These are phyloP conservation scores for Tillandsia fasciculata DNA, from an alignment of 176 grass and related monocot genomes.

Conservation along the genomic window DNA sequence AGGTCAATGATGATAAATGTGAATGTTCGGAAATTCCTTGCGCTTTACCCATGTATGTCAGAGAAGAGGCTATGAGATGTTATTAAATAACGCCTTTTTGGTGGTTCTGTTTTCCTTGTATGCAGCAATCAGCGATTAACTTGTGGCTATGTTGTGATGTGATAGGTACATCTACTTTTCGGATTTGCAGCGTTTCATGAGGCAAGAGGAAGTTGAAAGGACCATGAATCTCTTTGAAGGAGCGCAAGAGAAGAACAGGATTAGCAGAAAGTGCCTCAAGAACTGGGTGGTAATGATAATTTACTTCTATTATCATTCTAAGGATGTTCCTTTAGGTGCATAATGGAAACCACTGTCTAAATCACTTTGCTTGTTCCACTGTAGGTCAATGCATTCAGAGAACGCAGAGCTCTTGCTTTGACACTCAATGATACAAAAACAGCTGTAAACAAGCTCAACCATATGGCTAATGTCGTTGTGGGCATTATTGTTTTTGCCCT, in stretches of 20 bases:
- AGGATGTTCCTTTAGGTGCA: background rate
- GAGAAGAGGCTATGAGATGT: no score
- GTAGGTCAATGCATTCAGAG: constrained; percentile 79
- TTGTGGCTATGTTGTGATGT: background rate
- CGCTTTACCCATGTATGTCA: no score
- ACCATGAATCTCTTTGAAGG: constrained; percentile 85
- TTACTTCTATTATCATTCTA: background rate
- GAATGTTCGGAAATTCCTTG: no score
- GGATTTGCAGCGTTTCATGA: constrained; percentile 82
- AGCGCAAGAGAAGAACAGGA: constrained; percentile 50
- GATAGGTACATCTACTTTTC: constrained; percentile 75
- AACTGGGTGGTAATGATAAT: constrained; percentile 63
- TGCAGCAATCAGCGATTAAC: background rate
- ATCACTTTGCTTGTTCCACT: constrained; percentile 4
- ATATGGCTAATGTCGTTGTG: constrained; percentile 76
- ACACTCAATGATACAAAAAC: constrained; percentile 98
- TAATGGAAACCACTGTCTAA: background rate
- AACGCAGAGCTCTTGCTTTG: constrained; percentile 78
- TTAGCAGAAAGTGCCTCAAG: constrained; percentile 74
- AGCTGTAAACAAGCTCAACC: constrained; percentile 89
- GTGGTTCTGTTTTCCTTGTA: background rate
- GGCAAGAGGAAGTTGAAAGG: constrained; percentile 60
- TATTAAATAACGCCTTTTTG: background rate
- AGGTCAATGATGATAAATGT: no score
- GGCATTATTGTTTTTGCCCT: constrained; percentile 62